Evolutionary conservation across 148 eudicot genomes (phyloP).

Genomic region (Vaccinium vitisidaea): DNA sequence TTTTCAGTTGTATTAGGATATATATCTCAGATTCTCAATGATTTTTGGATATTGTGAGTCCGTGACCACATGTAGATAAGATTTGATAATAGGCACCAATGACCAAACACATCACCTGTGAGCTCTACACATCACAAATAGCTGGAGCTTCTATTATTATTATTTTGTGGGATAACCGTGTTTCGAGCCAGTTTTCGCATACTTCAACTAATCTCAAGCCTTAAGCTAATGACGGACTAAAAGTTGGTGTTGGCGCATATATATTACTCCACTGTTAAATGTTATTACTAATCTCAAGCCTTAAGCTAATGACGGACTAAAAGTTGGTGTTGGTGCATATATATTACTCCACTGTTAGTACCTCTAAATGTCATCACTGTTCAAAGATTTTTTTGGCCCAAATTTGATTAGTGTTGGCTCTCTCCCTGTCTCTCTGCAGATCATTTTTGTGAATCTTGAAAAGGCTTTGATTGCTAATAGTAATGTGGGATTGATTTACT

Average conservation of each 20-base stretch:
- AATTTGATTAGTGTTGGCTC: not conserved
- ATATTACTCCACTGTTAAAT: not conserved
- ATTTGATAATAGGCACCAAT: too few species aligned
- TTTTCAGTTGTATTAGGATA: too few species aligned
- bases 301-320: not conserved
- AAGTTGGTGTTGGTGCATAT: not conserved
- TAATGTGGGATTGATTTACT: slow-evolving; percentile 4
- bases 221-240: not conserved
- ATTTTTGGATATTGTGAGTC: too few species aligned
- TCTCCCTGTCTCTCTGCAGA: slow-evolving; percentile 2
- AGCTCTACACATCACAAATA: too few species aligned
- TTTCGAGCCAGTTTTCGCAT: too few species aligned
- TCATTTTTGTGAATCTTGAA: slow-evolving; percentile 1
- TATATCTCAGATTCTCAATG: too few species aligned
- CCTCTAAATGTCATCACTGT: not conserved
- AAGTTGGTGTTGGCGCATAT: not conserved
- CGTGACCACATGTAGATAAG: too few species aligned
- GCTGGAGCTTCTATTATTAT: too few species aligned
- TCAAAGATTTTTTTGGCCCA: not conserved
- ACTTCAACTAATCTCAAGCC: not conserved
- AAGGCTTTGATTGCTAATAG: not conserved
- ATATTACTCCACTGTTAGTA: not conserved
- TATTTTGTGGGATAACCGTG: too few species aligned
- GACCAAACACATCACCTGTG: too few species aligned
- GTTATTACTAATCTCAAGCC: not conserved